Conservation (phyloP, 371 early-diverging fungal genomes). For the Actinomucor elegans region DNA sequence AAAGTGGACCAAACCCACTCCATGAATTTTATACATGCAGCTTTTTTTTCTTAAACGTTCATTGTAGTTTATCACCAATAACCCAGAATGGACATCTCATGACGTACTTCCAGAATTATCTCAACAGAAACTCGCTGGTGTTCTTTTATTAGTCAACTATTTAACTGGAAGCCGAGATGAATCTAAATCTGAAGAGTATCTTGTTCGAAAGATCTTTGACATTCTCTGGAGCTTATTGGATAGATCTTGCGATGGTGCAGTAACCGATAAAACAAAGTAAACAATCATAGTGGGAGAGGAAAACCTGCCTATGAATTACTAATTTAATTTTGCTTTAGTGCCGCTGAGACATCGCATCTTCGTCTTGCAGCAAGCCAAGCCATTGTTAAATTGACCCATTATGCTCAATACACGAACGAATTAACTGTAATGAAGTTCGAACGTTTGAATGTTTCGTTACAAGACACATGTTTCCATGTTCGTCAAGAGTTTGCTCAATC, state of each 20-base stretch:
- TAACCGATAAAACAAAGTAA: constrained; percentile 24
- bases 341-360: constrained; percentile 41
- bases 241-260: constrained; percentile 26
- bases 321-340: constrained; percentile 13
- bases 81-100: constrained; percentile 36
- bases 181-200: constrained; percentile 8
- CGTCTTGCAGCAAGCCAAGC: constrained; percentile 70
- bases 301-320: background rate
- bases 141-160: constrained; percentile 36
- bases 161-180: constrained; percentile 18
- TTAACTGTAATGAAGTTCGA: constrained; percentile 57
- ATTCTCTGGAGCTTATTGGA: constrained; percentile 33
- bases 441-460: constrained; percentile 59
- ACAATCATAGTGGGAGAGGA: background rate
- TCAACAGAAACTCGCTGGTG: constrained; percentile 36
- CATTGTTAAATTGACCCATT: constrained; percentile 66
- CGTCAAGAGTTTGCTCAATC: constrained; percentile 74
- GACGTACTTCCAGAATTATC: constrained; percentile 26
- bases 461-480: constrained; percentile 82
- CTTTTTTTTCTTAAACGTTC: too few species aligned
- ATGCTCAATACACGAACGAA: constrained; percentile 49
- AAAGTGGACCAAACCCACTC: too few species aligned
- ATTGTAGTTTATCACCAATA: constrained; percentile 12
- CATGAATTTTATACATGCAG: too few species aligned
- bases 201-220: constrained; percentile 18